phyloP scores from a whole-genome alignment of 805 yeast genomes.

The Saturnispora gosingensis region DNA sequence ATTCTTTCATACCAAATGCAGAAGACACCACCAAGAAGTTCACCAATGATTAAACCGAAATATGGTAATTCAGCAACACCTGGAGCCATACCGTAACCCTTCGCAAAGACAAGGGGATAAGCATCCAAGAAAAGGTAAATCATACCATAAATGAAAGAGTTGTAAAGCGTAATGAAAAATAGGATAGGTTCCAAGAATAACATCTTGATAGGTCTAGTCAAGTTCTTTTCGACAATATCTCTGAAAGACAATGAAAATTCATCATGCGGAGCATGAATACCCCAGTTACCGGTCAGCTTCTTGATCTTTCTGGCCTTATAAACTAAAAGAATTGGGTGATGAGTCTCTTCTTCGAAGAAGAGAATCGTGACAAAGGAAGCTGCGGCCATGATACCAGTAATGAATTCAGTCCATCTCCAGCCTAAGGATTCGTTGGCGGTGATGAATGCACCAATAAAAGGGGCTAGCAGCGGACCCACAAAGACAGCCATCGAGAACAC shows the following conservation, averaged over 20 bases:
- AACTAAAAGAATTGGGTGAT: slow-evolving; percentile 57
- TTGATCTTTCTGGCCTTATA: slow-evolving; percentile 56
- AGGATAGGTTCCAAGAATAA: slow-evolving; percentile 63
- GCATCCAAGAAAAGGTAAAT: slow-evolving; percentile 67
- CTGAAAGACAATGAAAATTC: slow-evolving; percentile 43
- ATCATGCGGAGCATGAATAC: slow-evolving; percentile 71
- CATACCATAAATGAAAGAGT: slow-evolving; percentile 74
- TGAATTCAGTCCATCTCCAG: slow-evolving; percentile 79
- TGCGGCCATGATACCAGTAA: slow-evolving; percentile 54
- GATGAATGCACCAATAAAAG: slow-evolving; percentile 67
- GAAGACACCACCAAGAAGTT: slow-evolving; percentile 44
- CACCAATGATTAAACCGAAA: slow-evolving; percentile 64
- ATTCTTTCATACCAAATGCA: slow-evolving; percentile 47
- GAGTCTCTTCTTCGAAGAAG: slow-evolving; percentile 56
- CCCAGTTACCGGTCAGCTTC: slow-evolving; percentile 71
- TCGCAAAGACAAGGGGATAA: slow-evolving; percentile 59
- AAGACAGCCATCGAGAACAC: slow-evolving; percentile 67
- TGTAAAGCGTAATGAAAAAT: slow-evolving; percentile 58
- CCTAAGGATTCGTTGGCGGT: slow-evolving; percentile 46
- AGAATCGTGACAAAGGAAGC: slow-evolving; percentile 28
- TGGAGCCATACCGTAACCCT: slow-evolving; percentile 49
- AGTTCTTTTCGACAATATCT: slow-evolving; percentile 53
- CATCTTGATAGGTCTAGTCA: slow-evolving; percentile 63
- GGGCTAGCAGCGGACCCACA: slow-evolving; percentile 74
- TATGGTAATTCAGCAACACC: slow-evolving; percentile 76